Base-by-base conservation (phyloP, 805 yeast species). In the Vanderwaltozyma polyspora region DNA sequence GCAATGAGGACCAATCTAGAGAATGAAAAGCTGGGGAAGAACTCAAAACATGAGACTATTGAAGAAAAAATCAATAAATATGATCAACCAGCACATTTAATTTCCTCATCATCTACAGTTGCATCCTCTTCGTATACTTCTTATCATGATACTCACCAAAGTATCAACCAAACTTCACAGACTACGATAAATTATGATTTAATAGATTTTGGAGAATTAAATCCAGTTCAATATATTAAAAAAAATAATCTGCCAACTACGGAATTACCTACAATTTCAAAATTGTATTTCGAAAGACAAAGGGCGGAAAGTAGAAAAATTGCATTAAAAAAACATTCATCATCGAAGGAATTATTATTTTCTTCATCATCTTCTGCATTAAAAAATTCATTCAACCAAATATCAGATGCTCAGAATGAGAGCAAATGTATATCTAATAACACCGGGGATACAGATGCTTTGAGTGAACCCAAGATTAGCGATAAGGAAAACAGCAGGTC, bases 221-320 rank as follows among this genome's bases (percentile, higher is more conserved):
- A 62, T 38, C 67, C 67, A 8, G 59, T 60, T 26, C 66, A 63
- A 40, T 63, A 60, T 39, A 42, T 59, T 15, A 60, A 53, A 37
- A 54, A 55, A 41, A 47, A 61, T 37, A 55, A 57, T 27, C 38
- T 62, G 11, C 63, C 67, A 2, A 45, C 63, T 2, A 42, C 42
- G 16, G 67, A 62, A 23, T 45, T 63, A 30, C 64, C 66, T 14
- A 47, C 40, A 25, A 50, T 63, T 8, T 57, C 63, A 9, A 57
- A 57, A 33, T 27, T 52, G 7, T 64, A 57, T 39, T 55, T 63
- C 34, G 62, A 61, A 34, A 59, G 51, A 35, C 64, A 62, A 37
- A 60, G 51, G 33, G 48, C 43, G 26, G 59, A 57, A 28, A 52
- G 51, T 18, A 54, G 53, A 35, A 55, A 52, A 26, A 40, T 46